A percentile compares a stretch with the other conserved stretches of the same genome.
These are phyloP conservation scores for Dicorynia guianensis DNA, from an alignment of 306 rosid genomes.

Conservation along the genomic window DNA sequence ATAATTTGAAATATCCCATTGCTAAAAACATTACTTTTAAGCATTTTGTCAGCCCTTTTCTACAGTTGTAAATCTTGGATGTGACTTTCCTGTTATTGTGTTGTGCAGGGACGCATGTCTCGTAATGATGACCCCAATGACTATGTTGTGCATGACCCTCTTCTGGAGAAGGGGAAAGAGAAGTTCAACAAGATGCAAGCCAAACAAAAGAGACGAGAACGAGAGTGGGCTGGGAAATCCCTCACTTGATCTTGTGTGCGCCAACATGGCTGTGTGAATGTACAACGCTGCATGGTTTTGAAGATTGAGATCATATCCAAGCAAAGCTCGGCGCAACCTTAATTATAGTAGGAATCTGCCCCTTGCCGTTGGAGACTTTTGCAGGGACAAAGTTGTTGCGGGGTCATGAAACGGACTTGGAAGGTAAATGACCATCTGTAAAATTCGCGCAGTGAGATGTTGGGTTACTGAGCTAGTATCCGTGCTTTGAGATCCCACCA, in stretches of 20 bases:
- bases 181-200: constrained; percentile 92
- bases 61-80: not conserved
- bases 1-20: constrained; percentile 5
- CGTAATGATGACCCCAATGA: constrained; percentile 83
- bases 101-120: constrained; percentile 84
- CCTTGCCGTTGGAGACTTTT: not conserved
- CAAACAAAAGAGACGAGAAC: constrained; percentile 69
- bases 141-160: constrained; percentile 89
- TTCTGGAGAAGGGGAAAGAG: constrained; percentile 94
- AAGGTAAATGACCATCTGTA: constrained; percentile 12
- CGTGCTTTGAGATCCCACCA: constrained; percentile 23
- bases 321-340: not conserved
- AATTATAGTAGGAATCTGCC: not conserved
- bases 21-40: not conserved
- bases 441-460: constrained; percentile 18
- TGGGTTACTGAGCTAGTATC: constrained; percentile 9
- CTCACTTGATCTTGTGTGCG: constrained; percentile 48
- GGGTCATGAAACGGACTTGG: constrained; percentile 3
- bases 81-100: constrained; percentile 1
- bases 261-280: constrained; percentile 25
- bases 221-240: constrained; percentile 66
- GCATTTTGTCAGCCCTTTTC: not conserved
- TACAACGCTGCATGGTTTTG: constrained; percentile 16
- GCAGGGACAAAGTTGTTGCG: constrained; percentile 15
- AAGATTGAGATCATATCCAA: constrained; percentile 5